Percentiles rank a stretch among this genome's conserved stretches.
These are phyloP conservation scores for Fusarium brevicatenulatum DNA, from an alignment of 2,329 filamentous ascomycete species.

Conservation along the genomic window DNA sequence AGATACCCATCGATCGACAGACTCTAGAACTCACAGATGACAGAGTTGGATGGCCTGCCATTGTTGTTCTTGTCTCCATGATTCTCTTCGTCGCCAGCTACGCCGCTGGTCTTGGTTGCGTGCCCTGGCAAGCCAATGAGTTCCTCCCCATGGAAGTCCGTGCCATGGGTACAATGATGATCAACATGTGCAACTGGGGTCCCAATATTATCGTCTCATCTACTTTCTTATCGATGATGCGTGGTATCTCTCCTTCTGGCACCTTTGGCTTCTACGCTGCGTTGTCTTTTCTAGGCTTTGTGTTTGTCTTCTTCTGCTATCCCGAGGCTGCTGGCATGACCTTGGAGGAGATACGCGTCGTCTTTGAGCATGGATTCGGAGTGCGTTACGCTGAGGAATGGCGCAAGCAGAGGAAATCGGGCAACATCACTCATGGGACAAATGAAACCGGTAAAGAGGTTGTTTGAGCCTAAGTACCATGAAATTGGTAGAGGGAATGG, in stretches of 20 bases:
- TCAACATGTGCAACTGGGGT: conserved; percentile 57
- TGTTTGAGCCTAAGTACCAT: not conserved
- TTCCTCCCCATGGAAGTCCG: conserved; percentile 59
- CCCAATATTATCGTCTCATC: conserved; percentile 60
- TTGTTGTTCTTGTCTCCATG: conserved; percentile 53
- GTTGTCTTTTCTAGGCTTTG: conserved; percentile 57
- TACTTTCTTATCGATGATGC: conserved; percentile 59
- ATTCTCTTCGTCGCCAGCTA: conserved; percentile 47
- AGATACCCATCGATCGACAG: not conserved
- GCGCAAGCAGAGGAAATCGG: not conserved
- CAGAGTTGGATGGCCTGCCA: conserved; percentile 46
- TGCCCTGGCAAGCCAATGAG: conserved; percentile 58
- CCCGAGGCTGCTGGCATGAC: conserved; percentile 61
- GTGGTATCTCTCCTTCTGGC: conserved; percentile 57
- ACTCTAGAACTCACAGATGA: not conserved
- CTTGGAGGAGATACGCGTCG: conserved; percentile 61
- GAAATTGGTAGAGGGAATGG: rapidly evolving
- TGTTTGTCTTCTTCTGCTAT: conserved; percentile 57
- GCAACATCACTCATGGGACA: not conserved
- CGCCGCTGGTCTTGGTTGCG: conserved; percentile 56
- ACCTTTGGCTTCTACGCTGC: conserved; percentile 62
- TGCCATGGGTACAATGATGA: conserved; percentile 58
- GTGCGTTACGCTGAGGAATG: conserved; percentile 36
- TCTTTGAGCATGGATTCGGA: conserved; percentile 60
- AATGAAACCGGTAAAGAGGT: not conserved